Conservation (phyloP, 129 eudicot species). For the Erigeron canadensis region DNA sequence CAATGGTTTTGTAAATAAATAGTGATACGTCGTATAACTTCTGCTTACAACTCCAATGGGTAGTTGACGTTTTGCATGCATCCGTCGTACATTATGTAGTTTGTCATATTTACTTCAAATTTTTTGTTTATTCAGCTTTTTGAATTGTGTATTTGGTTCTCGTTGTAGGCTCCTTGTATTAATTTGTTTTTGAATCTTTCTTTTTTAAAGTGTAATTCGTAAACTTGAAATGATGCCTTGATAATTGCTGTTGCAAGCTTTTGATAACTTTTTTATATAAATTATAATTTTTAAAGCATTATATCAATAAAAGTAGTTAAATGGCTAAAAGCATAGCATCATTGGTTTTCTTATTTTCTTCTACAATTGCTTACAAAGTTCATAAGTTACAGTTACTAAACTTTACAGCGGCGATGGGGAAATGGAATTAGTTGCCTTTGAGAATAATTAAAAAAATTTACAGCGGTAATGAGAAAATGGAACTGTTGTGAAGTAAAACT, state of each 20-base stretch:
- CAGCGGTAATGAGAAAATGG: too few relatives aligned
- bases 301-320: too few relatives aligned
- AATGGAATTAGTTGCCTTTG: too few relatives aligned
- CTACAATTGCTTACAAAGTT: too few relatives aligned
- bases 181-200: conserved; percentile 2
- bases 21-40: conserved; percentile 22
- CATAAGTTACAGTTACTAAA: too few relatives aligned
- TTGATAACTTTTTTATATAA: too few relatives aligned
- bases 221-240: not conserved
- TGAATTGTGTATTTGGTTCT: conserved; percentile 6
- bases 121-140: conserved; percentile 20
- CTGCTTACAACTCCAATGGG: conserved; percentile 9
- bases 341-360: too few relatives aligned
- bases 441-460: too few relatives aligned
- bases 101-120: conserved; percentile 5
- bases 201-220: not conserved
- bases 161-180: not conserved
- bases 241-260: not conserved
- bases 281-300: too few relatives aligned
- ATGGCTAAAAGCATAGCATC: too few relatives aligned
- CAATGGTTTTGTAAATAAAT: conserved; percentile 33
- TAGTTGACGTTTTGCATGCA: not conserved
- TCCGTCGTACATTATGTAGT: conserved; percentile 24
- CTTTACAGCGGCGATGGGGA: too few relatives aligned
- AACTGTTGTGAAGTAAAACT: too few relatives aligned